Base-by-base conservation (phyloP, 306 rosid species). In the Quercus dentata region DNA sequence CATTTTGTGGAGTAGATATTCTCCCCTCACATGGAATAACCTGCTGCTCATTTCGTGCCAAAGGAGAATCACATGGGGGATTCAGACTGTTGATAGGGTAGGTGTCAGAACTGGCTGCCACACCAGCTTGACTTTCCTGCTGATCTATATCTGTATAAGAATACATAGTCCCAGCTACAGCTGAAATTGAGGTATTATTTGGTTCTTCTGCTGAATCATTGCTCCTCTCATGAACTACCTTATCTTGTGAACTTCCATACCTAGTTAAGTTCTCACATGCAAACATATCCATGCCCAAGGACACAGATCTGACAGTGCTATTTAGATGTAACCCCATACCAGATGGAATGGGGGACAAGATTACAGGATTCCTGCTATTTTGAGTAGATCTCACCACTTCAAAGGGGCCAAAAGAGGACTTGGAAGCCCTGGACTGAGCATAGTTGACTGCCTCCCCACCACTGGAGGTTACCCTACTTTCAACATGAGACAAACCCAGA, bases 261-360 rank as follows among this genome's bases (percentile, higher is more conserved):
- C 73, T 44, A 10, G 69, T 70, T 51, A 52, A 25, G n/a, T 49
- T 74, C 49, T 44, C 27, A 27, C 77, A 68, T 61, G 67, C 23
- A 41, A 28, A 63, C 49, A 63, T 25, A 56, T 56, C 64, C 0
- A 76, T 63, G 69, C 55, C 23, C 55, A 57, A 12, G 75, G 59
- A 21, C 52, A 78, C 64, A 5, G 80, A 20, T 35, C 35, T 65
- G 71, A 61, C n/a, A 28, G 72, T 71, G 75, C 5, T 67, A 44
- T 82, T 82, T 67, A 77, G 13, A 64, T 55, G 82, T 46, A 73
- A 82, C 18, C 77, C 81, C 28, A 46, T 44, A 20, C 73, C 35
- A 56, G 69, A 44, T 64, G 25, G 19, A 12, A 73, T 25, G 31
- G 74, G 13, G 46, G 19, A 30, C 3, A 18, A 49, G 13, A 67